Evolutionary conservation across 2,329 filamentous ascomycete species (phyloP), one percentile per base, ranked within the genome.

Genomic region (Ophiocordyceps camponoti-rufipedis): DNA sequence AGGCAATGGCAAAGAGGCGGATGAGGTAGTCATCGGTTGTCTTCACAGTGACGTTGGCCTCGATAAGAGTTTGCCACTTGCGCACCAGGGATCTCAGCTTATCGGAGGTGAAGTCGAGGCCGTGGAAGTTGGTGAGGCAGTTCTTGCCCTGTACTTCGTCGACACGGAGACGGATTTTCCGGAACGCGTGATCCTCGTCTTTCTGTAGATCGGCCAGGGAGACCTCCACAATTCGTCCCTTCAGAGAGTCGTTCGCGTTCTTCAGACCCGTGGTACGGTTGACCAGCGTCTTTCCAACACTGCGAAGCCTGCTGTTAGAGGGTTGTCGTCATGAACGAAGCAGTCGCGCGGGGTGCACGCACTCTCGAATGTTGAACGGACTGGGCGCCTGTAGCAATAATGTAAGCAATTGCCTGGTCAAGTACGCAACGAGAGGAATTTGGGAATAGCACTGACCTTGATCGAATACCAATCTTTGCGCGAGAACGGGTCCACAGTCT

Each of bases 71-170:
- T 74, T 98, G 91, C 91, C 91, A 98, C 78, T 98, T 98, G 75
- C 91, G 88, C 60, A 98, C 91, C 56, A 98, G 82, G 53, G 91
- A 96, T 66, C 91, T 85, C 61, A 98, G 83, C 80, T 98, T 98
- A 81, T 98, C 91, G 60, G 91, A 95, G 66, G 91, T 98, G 83
- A 98, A 96, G 75, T 98, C 91, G 67, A 98, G 81, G 60, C 91
- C 91, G 81, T 98, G 88, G 84, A 98, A 98, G 82, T 95, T 95
- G 78, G 91, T 96, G 70, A 98, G 74, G 76, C 91, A 96, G 82
- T 94, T 96, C 82, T 95, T 95, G 77, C 91, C 91, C 75, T 98
- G 91, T 54, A 98, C 81, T 74, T 98, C 91, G 65, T 98, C 91
- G 61, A 96, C 85, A 56, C 91, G 82, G 66, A 98, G 87, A 79